Evolutionary conservation across 257 asterid genomes (phyloP), one percentile per base, ranked within the genome.

Genomic region (Solanum sejunctum): DNA sequence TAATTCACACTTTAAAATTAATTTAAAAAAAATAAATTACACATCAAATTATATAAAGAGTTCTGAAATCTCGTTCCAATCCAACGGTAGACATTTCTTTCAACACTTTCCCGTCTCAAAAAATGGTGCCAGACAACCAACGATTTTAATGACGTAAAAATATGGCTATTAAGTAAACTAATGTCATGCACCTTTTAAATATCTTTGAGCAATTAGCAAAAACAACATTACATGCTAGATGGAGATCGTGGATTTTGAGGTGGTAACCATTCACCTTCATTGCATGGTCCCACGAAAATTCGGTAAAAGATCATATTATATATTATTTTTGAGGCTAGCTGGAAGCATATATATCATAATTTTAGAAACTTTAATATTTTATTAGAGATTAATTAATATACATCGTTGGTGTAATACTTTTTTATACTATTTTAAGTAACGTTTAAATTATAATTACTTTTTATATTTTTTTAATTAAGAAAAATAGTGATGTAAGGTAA

Each of bases 81-180:
- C 41, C 41, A 36, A 7, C 10, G 1, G 17, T 1, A 7, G 10
- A 18, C 63, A 10, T 57, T 8, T 58, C 13, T 58, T 58, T 58
- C 28, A 20, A 58, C 64, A 58, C 64, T 58, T 32, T 9, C 10
- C 15, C 66, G 7, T 20, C 20, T 20, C 28, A 61, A 61, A 61
- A 60, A 5, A 0, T 26, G 43, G 41, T 66, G 21, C 73, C 3
- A 28, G 43, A 64, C 45, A 64, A 28, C 11, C 84, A 84, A 26
- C 71, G 36, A 41, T 82, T 80, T 16, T 71, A 39, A 23, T 23
- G 63, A 57, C 66, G 70, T 80, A 17, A 73, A 13, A 51, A 58
- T 49, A 64, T 82, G 57, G 15, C 55, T 36, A 64, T 90, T 90
- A 85, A 88, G 91, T 88, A 80, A 88, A 85, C 87, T 57, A 87